Percentiles rank a stretch among this genome's conserved stretches.
Evolutionary conservation across 371 early-diverging fungal species (phyloP).

Genomic region (Mortierella sp.): DNA sequence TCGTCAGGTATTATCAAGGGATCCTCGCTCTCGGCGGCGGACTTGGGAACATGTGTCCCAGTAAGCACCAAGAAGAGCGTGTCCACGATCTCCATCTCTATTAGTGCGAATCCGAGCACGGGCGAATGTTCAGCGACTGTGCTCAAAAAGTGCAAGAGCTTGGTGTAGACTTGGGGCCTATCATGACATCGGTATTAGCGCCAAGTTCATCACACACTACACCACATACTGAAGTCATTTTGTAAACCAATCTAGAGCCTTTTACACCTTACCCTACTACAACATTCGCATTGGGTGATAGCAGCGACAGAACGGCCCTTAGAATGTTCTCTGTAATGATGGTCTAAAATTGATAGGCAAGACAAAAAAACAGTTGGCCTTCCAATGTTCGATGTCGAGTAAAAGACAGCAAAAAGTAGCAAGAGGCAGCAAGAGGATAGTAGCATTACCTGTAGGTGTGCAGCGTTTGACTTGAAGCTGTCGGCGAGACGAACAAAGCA

Average conservation of each 20-base stretch:
- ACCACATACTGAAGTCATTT: neutral
- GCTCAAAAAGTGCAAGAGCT: slow-evolving; percentile 70
- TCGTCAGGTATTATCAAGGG: slow-evolving; percentile 41
- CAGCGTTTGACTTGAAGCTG: slow-evolving; percentile 63
- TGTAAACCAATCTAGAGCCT: no score
- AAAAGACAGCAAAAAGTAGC: neutral
- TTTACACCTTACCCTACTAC: slow-evolving; percentile 30
- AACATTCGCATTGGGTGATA: slow-evolving; percentile 38
- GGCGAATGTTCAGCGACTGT: slow-evolving; percentile 72
- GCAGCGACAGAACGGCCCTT: slow-evolving; percentile 27
- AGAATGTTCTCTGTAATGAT: slow-evolving; percentile 59
- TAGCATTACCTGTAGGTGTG: slow-evolving; percentile 59
- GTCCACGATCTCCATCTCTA: slow-evolving; percentile 67
- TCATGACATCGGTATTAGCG: slow-evolving; percentile 17
- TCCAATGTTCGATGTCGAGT: neutral
- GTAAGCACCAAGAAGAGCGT: slow-evolving; percentile 69
- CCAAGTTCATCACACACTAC: neutral
- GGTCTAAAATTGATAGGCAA: slow-evolving; percentile 11
- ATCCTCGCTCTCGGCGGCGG: slow-evolving; percentile 23
- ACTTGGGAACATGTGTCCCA: slow-evolving; percentile 50
- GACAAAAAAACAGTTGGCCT: neutral
- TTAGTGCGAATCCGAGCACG: slow-evolving; percentile 61
- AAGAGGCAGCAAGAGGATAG: neutral
- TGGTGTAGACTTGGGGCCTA: slow-evolving; percentile 65
- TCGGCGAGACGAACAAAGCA: slow-evolving; percentile 75